Percentiles rank a stretch among this genome's conserved stretches.
These are phyloP conservation scores for Zoysia pacifica DNA, from an alignment of 176 grass and related monocot species.

Conservation along the genomic window DNA sequence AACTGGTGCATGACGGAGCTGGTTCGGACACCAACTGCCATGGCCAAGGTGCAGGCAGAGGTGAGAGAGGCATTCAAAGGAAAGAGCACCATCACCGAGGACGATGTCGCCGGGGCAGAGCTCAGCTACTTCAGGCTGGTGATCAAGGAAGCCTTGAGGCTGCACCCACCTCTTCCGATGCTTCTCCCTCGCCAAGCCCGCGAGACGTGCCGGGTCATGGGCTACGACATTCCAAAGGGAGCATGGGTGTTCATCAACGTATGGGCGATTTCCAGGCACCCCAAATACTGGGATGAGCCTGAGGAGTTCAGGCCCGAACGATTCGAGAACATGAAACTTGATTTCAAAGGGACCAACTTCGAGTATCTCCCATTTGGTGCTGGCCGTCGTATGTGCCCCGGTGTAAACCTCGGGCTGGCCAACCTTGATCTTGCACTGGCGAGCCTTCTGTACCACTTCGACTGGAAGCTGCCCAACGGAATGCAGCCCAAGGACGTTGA, in stretches of 20 bases:
- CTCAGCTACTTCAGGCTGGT: conserved; percentile 3
- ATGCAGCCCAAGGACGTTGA: too few relatives aligned
- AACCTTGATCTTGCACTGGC: not conserved
- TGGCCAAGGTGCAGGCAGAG: too few relatives aligned
- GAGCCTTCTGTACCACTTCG: not conserved
- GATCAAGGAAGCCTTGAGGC: conserved; percentile 11
- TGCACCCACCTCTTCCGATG: not conserved
- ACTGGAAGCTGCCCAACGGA: too few relatives aligned
- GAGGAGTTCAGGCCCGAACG: not conserved
- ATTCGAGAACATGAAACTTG: not conserved
- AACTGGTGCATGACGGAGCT: too few relatives aligned
- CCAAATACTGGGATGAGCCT: not conserved
- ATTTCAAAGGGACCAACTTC: not conserved
- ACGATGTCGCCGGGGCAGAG: not conserved
- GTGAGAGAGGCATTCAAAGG: not conserved
- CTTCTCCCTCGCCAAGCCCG: not conserved
- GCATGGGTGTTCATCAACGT: not conserved
- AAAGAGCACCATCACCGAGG: not conserved
- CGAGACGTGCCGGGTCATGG: not conserved
- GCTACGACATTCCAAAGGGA: not conserved
- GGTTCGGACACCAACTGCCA: too few relatives aligned
- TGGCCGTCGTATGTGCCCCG: conserved; percentile 18
- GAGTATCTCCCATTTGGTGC: conserved; percentile 26
- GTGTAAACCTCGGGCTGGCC: not conserved
- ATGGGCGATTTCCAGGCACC: conserved; percentile 6